Evolutionary conservation across 129 eudicot species (phyloP), one percentile per base, ranked within the genome.

Genomic region (Lactuca sativa): DNA sequence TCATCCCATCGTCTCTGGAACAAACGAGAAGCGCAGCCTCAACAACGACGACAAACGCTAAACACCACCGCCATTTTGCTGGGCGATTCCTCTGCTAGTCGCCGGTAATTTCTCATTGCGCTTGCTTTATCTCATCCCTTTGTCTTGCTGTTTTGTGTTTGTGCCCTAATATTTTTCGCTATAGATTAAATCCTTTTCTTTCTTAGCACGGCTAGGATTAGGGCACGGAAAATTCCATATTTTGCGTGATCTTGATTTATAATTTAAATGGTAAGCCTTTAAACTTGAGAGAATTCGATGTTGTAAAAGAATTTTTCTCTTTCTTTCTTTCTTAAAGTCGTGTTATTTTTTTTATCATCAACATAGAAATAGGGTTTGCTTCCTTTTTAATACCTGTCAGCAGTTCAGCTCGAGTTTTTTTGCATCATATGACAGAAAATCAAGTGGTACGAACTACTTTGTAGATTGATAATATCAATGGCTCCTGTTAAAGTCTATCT

Each of bases 331-430:
- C 32, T 74, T 65, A 56, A 65, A 66, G 44, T 18, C 76, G 59
- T 51, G 70, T 62, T 62, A 13, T 14, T 21, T 62, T 14, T 62
- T 5, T 37, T 10, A 5, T 38, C 37, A 25, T 4, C 9, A 34
- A 18, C 14, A 8, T 32, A 65, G 51, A 74, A 65, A 30, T 56
- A 76, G 80, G 80, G 80, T 76, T 76, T 76, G 74, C 21, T 60
- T 17, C 11, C 36, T 59, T 16, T 30, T 51, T 51, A 40, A 31
- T 49, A 36, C 4, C 7, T 47, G 38, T 37, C 5, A 15, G 18
- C 32, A 38, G 38, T 34, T 38, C 17, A 48, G 12, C 9, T 4
- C 11, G 59, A 44, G 9, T 32, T 33, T 56, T 56, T 30, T 43
- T 57, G 55, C 51, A n/a, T 63, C 15, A 31, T 25, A 41, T 41